Evolutionary conservation across 139 green algal species (phyloP), one percentile per base, ranked within the genome.

Genomic region (Asterochloris erici): DNA sequence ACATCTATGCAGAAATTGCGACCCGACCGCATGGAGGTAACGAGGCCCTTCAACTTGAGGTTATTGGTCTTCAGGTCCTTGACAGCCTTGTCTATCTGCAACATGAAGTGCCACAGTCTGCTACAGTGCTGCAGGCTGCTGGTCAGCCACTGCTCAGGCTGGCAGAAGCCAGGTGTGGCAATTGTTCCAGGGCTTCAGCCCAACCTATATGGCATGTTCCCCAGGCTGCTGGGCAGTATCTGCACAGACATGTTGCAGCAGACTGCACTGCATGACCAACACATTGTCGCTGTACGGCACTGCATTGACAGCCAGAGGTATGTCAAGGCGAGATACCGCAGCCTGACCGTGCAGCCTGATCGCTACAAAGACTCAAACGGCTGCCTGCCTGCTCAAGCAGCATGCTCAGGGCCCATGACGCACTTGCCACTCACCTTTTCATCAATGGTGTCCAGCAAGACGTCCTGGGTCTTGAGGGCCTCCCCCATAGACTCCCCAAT

Each of bases 1-100:
- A 98, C 84, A 83, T 98, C 94, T 38, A 97, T 90, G 82, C 93
- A 95, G 79, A 98, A 97, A 83, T 96, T 96, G 68, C 93, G 85
- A 1, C 79, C 88, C 10, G 90, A 93, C 12, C 94, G 88, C 86
- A 97, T 93, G 88, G 92, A 86, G 26, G 81, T 89, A 4, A 98
- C 80, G 0, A 96, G 74, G 14, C 90, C 93, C 83, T 94, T 96
- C 24, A 96, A 86, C 84, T 93, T 93, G 69, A 88, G 89, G 81
- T 97, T 98, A 86, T 98, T 96, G 68, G 83, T 95, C 82, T 92
- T 91, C 68, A 97, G 84, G 62, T 89, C 84, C 63, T 86, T 87
- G 11, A 90, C 95, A 23, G 93, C 90, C 70, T 90, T 89, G 85
- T 96, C 91, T 84, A 97, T 91, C 85, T 94, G 88, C 69, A 82